These are phyloP conservation scores for Phycomyces blakesleeanus DNA, from an alignment of 192 early-diverging fungal genomes.

Conservation along the genomic window DNA sequence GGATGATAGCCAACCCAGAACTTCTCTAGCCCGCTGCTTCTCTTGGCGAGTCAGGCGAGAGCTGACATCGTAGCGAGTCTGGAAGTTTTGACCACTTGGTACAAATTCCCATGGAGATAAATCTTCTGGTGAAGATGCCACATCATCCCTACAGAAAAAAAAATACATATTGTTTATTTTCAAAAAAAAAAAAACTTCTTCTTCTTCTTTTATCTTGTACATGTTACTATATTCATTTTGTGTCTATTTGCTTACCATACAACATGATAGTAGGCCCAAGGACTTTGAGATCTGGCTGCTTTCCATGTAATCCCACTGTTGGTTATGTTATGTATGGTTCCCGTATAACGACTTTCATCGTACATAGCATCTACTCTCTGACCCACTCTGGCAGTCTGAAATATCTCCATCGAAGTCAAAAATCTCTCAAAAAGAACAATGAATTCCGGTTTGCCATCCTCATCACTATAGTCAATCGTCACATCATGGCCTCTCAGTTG, in stretches of 20 bases:
- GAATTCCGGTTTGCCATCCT: slow-evolving; percentile 67
- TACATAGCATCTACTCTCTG: slow-evolving; percentile 61
- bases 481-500: slow-evolving; percentile 30
- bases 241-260: slow-evolving; percentile 41
- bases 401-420: slow-evolving; percentile 47
- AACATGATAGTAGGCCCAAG: slow-evolving; percentile 50
- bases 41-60: neutral
- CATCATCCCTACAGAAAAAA: slow-evolving; percentile 24
- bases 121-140: slow-evolving; percentile 29
- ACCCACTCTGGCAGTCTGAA: slow-evolving; percentile 40
- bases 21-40: slow-evolving; percentile 35
- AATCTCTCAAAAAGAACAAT: slow-evolving; percentile 62
- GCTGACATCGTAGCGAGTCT: slow-evolving; percentile 12
- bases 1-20: slow-evolving; percentile 40
- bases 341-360: slow-evolving; percentile 58
- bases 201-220: too few relatives aligned
- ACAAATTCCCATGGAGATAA: slow-evolving; percentile 48
- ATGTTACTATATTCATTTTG: neutral
- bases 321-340: slow-evolving; percentile 45
- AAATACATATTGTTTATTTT: too few relatives aligned
- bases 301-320: slow-evolving; percentile 40
- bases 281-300: slow-evolving; percentile 36
- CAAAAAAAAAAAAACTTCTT: too few relatives aligned
- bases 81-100: slow-evolving; percentile 16
- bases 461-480: slow-evolving; percentile 67